Percentiles rank a stretch among this genome's conserved stretches.
Conservation (phyloP, 495 filamentous ascomycete genomes). For the Aspergillus conjunctus region DNA sequence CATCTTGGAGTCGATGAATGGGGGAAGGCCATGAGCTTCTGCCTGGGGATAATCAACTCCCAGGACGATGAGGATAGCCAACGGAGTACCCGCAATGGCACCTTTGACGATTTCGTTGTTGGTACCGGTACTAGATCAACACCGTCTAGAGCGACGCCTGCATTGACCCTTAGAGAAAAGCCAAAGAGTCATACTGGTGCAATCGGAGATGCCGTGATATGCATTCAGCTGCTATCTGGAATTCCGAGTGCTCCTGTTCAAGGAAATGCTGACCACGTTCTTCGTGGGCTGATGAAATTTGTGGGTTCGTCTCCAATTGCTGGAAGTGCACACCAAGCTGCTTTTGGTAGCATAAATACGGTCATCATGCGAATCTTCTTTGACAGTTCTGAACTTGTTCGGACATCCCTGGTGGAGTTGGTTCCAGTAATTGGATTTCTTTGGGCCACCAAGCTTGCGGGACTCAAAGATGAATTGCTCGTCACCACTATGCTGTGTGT, state of each 20-base stretch:
- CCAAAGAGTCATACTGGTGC: constrained; percentile 34
- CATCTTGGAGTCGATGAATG: constrained; percentile 69
- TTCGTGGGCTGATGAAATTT: constrained; percentile 60
- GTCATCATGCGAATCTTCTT: constrained; percentile 65
- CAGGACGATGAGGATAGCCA: constrained; percentile 33
- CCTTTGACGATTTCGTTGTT: constrained; percentile 26
- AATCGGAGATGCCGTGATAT: constrained; percentile 62
- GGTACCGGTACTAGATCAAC: constrained; percentile 34
- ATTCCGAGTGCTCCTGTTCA: constrained; percentile 73
- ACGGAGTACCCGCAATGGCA: constrained; percentile 32
- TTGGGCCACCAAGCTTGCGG: constrained; percentile 69
- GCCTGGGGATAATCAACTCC: constrained; percentile 37
- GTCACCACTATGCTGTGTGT: constrained; percentile 67
- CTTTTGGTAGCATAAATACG: constrained; percentile 74
- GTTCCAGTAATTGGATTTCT: constrained; percentile 70
- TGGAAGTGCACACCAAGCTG: constrained; percentile 65
- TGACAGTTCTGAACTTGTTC: constrained; percentile 65
- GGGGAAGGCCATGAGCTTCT: constrained; percentile 69
- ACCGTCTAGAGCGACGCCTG: constrained; percentile 38
- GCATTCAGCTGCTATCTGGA: constrained; percentile 65
- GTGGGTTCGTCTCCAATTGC: constrained; percentile 61
- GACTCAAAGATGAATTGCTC: constrained; percentile 70
- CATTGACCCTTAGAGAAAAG: constrained; percentile 31
- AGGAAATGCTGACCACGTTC: constrained; percentile 57
- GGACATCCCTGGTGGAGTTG: constrained; percentile 57